Evolutionary conservation across 768 basidiomycete genomes (phyloP).

Genomic region (Hygrophoropsis aurantiaca): DNA sequence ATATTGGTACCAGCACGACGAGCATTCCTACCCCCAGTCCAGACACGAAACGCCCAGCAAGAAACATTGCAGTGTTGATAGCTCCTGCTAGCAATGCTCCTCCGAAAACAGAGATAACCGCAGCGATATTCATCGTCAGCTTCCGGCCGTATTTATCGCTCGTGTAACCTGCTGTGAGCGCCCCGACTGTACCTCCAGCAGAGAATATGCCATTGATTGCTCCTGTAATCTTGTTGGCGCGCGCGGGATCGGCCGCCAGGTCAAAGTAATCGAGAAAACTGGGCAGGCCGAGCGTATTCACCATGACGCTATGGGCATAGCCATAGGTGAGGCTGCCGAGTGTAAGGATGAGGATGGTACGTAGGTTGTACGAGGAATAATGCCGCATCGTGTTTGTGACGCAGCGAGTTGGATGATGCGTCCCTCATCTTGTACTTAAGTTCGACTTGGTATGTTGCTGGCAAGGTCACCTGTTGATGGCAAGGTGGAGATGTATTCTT

Average conservation of each 20-base stretch:
- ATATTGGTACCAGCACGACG: slow-evolving; percentile 2
- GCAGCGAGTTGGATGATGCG: no score
- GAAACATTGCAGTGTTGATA: slow-evolving; percentile 1
- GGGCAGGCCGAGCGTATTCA: neutral
- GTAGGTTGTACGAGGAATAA: neutral
- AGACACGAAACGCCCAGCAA: neutral
- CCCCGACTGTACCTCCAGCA: slow-evolving; percentile 2
- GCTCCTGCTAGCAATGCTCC: neutral
- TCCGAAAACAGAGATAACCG: neutral
- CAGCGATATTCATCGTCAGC: neutral
- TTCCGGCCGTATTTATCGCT: neutral
- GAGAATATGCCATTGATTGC: slow-evolving; percentile 2
- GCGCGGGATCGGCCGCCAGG: neutral
- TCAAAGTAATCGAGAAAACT: neutral
- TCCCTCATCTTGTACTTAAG: no score
- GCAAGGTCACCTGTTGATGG: no score
- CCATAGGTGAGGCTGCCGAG: neutral
- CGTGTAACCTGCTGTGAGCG: slow-evolving; percentile 3
- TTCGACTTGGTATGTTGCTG: no score
- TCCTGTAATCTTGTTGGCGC: neutral
- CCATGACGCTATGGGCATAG: neutral
- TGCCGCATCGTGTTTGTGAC: neutral
- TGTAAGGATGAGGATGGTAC: neutral
- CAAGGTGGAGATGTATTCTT: no score
- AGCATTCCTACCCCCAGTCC: slow-evolving; percentile 3